phyloP scores from a whole-genome alignment of 2,329 filamentous ascomycete species.

The Penicillium vulpinum region DNA sequence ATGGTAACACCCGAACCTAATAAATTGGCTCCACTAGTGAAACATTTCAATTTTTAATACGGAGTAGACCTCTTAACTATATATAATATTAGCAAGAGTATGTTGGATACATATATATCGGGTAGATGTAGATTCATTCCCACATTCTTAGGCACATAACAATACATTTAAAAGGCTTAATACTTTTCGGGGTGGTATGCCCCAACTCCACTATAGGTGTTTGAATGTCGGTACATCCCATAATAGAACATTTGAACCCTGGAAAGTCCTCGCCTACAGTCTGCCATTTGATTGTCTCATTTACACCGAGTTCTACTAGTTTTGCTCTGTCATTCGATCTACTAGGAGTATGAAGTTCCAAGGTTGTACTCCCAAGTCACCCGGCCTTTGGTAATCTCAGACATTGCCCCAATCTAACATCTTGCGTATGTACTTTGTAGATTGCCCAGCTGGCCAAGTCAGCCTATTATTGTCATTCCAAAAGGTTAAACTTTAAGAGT shows the following conservation, averaged over 20 bases:
- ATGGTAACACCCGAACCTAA: slow-evolving; percentile 23
- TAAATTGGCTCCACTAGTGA: slow-evolving; percentile 18
- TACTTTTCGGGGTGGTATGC: background rate
- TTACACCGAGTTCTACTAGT: background rate
- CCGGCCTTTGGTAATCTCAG: no score
- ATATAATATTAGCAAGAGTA: no score
- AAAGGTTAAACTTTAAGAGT: no score
- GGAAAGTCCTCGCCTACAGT: background rate
- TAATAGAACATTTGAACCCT: no score
- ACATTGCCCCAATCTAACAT: no score
- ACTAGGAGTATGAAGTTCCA: background rate
- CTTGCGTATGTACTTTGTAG: no score
- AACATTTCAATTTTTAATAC: slow-evolving; percentile 8
- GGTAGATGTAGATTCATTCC: slow-evolving; percentile 11
- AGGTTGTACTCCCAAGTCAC: background rate
- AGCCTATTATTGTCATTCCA: no score
- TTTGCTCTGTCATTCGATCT: background rate
- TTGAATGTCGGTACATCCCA: background rate
- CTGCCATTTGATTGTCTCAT: background rate
- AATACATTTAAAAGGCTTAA: slow-evolving; percentile 1
- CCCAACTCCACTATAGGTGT: background rate
- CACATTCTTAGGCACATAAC: slow-evolving; percentile 15
- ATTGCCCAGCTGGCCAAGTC: no score
- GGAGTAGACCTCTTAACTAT: background rate
- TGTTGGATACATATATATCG: no score